Percentiles rank a stretch among this genome's conserved stretches.
Evolutionary conservation across 2,329 filamentous ascomycete genomes (phyloP).

Genomic region (Plectosphaerella plurivora): DNA sequence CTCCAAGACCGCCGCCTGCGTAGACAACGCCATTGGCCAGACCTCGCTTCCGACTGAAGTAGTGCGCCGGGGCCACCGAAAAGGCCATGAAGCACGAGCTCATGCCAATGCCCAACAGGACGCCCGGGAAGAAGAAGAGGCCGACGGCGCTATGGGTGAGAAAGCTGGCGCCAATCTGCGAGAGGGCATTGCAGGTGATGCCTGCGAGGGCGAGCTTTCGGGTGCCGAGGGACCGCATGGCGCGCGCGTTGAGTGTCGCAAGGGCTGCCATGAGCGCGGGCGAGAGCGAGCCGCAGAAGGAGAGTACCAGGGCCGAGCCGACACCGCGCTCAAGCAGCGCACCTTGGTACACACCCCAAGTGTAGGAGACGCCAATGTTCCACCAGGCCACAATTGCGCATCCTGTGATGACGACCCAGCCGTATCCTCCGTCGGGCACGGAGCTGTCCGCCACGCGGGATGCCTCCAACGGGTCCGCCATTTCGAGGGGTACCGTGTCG

Average conservation of each 20-base stretch:
- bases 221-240: conserved; percentile 45
- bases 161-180: conserved; percentile 39
- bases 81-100: conserved; percentile 26
- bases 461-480: conserved; percentile 24
- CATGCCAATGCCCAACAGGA: conserved; percentile 25
- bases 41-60: conserved; percentile 48
- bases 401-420: conserved; percentile 48
- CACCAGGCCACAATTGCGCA: conserved; percentile 51
- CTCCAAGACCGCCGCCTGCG: conserved; percentile 51
- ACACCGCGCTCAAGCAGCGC: conserved; percentile 46
- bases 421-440: conserved; percentile 51
- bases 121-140: conserved; percentile 27
- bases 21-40: conserved; percentile 52
- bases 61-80: conserved; percentile 46
- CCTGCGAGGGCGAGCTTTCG: conserved; percentile 42
- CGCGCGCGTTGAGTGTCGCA: conserved; percentile 46
- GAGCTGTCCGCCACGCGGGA: conserved; percentile 39
- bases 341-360: conserved; percentile 53
- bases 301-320: conserved; percentile 45
- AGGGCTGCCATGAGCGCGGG: conserved; percentile 45
- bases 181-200: conserved; percentile 42
- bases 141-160: conserved; percentile 26
- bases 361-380: conserved; percentile 51
- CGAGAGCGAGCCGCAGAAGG: conserved; percentile 53
- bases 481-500: not conserved